Conservation (phyloP, 1,139 yeast genomes). For the Sugiyamaella xylanicola region DNA sequence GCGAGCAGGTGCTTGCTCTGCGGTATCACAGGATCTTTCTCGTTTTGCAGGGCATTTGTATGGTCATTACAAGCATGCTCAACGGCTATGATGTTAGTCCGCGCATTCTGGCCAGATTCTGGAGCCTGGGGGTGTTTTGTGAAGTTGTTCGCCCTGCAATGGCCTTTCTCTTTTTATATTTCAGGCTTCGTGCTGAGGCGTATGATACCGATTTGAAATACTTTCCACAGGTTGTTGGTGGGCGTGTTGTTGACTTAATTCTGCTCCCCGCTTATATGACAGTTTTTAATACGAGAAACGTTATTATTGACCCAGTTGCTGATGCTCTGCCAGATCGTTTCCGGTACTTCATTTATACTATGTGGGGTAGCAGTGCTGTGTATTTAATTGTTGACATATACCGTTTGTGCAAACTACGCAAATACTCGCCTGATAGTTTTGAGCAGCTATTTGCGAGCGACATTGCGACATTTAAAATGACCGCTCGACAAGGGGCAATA, state of each 20-base stretch:
- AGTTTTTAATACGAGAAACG: neutral
- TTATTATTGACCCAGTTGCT: neutral
- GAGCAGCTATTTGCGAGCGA: neutral
- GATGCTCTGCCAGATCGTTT: neutral
- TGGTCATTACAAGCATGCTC: too few relatives aligned
- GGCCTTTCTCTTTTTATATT: neutral
- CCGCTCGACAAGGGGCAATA: neutral
- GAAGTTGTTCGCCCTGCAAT: neutral
- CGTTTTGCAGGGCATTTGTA: too few relatives aligned
- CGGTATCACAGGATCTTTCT: too few relatives aligned
- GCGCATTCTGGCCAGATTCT: too few relatives aligned
- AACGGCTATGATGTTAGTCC: too few relatives aligned
- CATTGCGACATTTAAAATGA: neutral
- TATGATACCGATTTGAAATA: neutral
- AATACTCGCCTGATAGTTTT: neutral
- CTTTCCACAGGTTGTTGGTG: neutral
- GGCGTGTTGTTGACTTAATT: neutral
- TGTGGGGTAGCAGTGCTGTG: neutral
- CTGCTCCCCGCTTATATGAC: neutral
- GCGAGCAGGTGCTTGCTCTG: neutral
- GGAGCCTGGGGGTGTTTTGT: neutral
- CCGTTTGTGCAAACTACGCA: neutral
- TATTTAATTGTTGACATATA: neutral
- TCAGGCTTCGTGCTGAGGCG: neutral
- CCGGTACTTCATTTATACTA: neutral